phyloP scores from a whole-genome alignment of 2,329 filamentous ascomycete genomes.

The Sporothrix inflata region DNA sequence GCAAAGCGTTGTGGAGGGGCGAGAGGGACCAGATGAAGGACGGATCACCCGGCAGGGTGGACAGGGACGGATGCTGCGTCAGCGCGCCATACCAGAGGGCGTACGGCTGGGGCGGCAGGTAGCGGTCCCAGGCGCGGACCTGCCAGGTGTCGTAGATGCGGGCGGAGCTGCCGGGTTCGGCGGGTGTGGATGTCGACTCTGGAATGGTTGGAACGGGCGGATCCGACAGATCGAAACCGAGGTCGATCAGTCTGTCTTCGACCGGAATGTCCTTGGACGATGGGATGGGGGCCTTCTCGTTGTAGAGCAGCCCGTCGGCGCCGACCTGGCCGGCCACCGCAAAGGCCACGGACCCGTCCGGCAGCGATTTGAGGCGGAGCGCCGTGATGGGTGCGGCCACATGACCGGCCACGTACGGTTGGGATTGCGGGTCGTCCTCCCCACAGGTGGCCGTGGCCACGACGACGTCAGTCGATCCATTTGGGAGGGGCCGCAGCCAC shows the following conservation, averaged over 20 bases:
- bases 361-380: slow-evolving; percentile 43
- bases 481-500: slow-evolving; percentile 39
- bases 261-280: neutral
- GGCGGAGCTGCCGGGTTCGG: slow-evolving; percentile 36
- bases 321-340: slow-evolving; percentile 43
- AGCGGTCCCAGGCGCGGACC: slow-evolving; percentile 42
- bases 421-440: neutral
- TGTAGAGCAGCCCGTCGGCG: slow-evolving; percentile 41
- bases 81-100: slow-evolving; percentile 47
- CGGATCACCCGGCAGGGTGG: slow-evolving; percentile 29
- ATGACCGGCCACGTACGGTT: slow-evolving; percentile 38
- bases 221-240: neutral
- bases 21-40: slow-evolving; percentile 39
- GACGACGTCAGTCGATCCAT: slow-evolving; percentile 39
- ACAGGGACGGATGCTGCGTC: neutral
- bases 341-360: slow-evolving; percentile 43
- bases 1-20: slow-evolving; percentile 43
- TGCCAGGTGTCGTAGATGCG: slow-evolving; percentile 43
- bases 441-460: slow-evolving; percentile 36
- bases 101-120: slow-evolving; percentile 40
- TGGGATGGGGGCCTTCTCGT: slow-evolving; percentile 33
- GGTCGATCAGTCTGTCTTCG: neutral
- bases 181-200: neutral
- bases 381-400: slow-evolving; percentile 42
- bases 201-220: no score